These are phyloP conservation scores for Kwoniella sp. DNA, from an alignment of 768 basidiomycete species.

Conservation along the genomic window DNA sequence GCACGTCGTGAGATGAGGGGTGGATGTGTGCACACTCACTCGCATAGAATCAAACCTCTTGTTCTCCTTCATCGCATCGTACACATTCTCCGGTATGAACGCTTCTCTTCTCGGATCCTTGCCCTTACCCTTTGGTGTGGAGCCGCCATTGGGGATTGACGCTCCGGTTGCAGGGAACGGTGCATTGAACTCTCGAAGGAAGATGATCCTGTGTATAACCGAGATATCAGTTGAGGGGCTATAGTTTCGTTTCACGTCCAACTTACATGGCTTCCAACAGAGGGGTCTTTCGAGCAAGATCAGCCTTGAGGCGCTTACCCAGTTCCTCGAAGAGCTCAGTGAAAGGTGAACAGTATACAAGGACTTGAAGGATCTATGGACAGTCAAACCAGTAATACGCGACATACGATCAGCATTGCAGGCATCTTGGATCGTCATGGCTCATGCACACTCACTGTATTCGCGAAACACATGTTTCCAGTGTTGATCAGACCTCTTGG, in stretches of 20 bases:
- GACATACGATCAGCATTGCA: not conserved
- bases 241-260: not conserved
- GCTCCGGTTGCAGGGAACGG: conserved; percentile 23
- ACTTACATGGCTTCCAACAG: conserved; percentile 60
- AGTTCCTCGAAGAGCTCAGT: conserved; percentile 74
- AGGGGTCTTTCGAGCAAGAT: conserved; percentile 56
- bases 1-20: not conserved
- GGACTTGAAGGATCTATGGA: conserved; percentile 70
- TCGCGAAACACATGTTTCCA: conserved; percentile 98
- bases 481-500: conserved; percentile 81
- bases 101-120: conserved; percentile 56
- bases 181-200: conserved; percentile 74
- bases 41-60: conserved; percentile 91
- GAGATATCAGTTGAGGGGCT: conserved; percentile 59
- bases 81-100: conserved; percentile 82
- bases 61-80: conserved; percentile 90
- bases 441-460: conserved; percentile 63
- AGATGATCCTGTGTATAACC: conserved; percentile 57
- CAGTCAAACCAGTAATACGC: not conserved
- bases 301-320: conserved; percentile 62
- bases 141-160: conserved; percentile 21
- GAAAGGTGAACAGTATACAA: conserved; percentile 88
- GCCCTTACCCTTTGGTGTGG: conserved; percentile 20
- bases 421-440: not conserved
- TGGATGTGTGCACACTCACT: conserved; percentile 63